Evolutionary conservation across 2,329 filamentous ascomycete genomes (phyloP), one percentile per base, ranked within the genome.

Genomic region (Fusarium globosum): DNA sequence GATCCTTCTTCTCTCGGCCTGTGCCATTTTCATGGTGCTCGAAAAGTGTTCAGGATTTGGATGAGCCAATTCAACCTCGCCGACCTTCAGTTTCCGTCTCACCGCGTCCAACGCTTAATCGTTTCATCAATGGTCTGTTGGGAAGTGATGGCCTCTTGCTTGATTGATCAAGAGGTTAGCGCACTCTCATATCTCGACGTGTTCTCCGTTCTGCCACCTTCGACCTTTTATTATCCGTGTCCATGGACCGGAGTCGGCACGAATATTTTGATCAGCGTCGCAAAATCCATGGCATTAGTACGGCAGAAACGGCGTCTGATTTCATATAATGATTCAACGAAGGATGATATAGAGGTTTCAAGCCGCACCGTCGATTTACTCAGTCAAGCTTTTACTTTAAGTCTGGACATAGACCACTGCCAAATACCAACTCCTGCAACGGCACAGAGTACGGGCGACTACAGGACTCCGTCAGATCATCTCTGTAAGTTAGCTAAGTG

Each of bases 61-160:
- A 61, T 72, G 42, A 8, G 23, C 0, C 21, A 60, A 4, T 55
- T 68, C 12, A 16, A 46, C 2, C 23, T 72, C 7, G 21, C 7
- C 4, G 11, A 63, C 1, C 20, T 43, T 1, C 36, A 39, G 2
- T 26, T 12, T 0, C 38, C 45, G 1, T 20, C 51, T 10, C 41
- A 33, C 7, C 35, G 43, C 15, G 46, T 28, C 2, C 62, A 76
- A 20, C 58, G 42, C 1, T 52, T 76, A 6, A 41, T 76, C 4
- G 30, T 58, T 4, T 73, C 73, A 3, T 76, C 64, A 0, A 74
- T 76, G 65, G 43, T 76, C 1, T 76, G 74, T 28, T 76, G 68
- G 73, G 73, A 75, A 23, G 65, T 65, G 11, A 67, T 76, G 70
- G 46, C 41, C 3, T 64, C 73, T 0, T 76, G 70, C 16, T 23